These are phyloP conservation scores for Hygrophoropsis aurantiaca DNA, from an alignment of 768 basidiomycete species.

Conservation along the genomic window DNA sequence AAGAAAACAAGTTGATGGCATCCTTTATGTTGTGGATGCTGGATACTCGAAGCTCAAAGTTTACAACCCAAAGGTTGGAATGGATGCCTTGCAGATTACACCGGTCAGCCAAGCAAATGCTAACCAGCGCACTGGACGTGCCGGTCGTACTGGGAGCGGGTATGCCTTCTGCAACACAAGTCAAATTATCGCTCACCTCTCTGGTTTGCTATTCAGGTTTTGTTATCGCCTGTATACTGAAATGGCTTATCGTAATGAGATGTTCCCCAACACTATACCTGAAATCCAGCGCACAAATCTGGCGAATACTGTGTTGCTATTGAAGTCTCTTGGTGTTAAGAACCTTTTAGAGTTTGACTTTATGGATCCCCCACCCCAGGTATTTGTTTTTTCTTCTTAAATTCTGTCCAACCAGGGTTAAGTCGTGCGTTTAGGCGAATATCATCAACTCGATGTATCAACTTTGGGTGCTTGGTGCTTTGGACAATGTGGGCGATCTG, in stretches of 20 bases:
- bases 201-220: conserved; percentile 50
- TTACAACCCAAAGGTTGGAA: conserved; percentile 98
- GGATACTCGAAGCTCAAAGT: conserved; percentile 98
- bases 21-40: conserved; percentile 93
- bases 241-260: conserved; percentile 93
- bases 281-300: conserved; percentile 98
- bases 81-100: conserved; percentile 99
- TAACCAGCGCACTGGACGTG: conserved; percentile 92
- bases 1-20: conserved; percentile 96
- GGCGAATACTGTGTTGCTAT: conserved; percentile 91
- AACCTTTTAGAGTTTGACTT: conserved; percentile 98
- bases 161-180: conserved; percentile 35
- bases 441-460: conserved; percentile 99
- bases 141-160: conserved; percentile 96
- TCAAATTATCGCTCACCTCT: conserved; percentile 6
- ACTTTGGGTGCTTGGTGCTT: conserved; percentile 96
- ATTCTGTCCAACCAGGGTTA: not conserved
- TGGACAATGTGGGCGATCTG: conserved; percentile 97
- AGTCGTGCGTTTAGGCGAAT: conserved; percentile 60
- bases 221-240: conserved; percentile 98
- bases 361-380: conserved; percentile 99
- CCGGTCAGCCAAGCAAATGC: conserved; percentile 99
- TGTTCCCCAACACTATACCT: conserved; percentile 94
- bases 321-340: conserved; percentile 97
- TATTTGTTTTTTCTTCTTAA: conserved; percentile 23